Conservation (phyloP, 2,329 filamentous ascomycete species). For the Fusarium xyrophilum region DNA sequence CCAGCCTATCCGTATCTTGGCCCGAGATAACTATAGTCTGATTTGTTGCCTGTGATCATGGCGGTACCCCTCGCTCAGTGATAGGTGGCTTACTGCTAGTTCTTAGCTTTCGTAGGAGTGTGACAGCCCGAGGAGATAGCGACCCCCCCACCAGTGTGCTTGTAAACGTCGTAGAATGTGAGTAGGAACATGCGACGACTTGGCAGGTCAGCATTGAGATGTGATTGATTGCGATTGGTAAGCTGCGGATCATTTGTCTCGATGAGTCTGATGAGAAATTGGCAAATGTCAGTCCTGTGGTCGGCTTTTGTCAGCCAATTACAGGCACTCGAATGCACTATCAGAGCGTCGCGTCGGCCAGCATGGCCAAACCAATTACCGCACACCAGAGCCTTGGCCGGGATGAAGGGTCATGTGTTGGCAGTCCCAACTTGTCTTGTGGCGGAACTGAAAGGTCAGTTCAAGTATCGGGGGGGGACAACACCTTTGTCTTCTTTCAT, state of each 20-base stretch:
- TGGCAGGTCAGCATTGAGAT: background rate
- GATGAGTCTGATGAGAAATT: background rate
- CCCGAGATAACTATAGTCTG: background rate
- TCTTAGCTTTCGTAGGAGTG: slow-evolving; percentile 16
- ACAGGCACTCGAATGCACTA: background rate
- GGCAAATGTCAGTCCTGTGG: slow-evolving; percentile 6
- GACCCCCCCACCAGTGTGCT: background rate
- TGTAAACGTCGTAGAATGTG: background rate
- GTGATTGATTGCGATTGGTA: background rate
- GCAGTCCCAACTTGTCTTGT: slow-evolving; percentile 3
- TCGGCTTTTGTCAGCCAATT: slow-evolving; percentile 27
- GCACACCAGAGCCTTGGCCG: slow-evolving; percentile 3
- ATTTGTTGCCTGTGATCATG: slow-evolving; percentile 8
- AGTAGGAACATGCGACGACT: background rate
- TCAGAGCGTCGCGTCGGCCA: slow-evolving; percentile 10
- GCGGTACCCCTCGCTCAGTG: slow-evolving; percentile 17
- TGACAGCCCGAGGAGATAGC: background rate
- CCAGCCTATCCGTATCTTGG: slow-evolving; percentile 5
- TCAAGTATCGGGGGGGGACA: slow-evolving; percentile 13
- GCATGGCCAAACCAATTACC: slow-evolving; percentile 19
- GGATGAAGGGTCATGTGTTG: slow-evolving; percentile 30
- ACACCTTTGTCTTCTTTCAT: background rate
- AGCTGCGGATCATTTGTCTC: background rate
- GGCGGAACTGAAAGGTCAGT: slow-evolving; percentile 22
- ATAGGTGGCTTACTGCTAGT: slow-evolving; percentile 19